These are phyloP conservation scores for Nakazawaea holstii DNA, from an alignment of 805 yeast species.

Conservation along the genomic window DNA sequence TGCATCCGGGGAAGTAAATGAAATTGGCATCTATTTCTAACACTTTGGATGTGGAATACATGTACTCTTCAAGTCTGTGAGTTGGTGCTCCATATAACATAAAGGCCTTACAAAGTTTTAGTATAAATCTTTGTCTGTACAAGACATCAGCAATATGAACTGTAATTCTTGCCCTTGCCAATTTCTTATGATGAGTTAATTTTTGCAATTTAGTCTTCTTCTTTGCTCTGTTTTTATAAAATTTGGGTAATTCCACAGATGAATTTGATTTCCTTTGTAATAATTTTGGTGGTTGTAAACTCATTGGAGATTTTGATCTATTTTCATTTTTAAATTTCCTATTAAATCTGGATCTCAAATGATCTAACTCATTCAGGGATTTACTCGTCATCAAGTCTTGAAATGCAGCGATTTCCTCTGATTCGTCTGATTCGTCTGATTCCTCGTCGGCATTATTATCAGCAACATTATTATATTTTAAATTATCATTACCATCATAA, in stretches of 20 bases:
- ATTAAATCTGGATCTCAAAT: conserved; percentile 2
- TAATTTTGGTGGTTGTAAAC: neutral
- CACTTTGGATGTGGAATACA: conserved; percentile 78
- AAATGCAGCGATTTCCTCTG: neutral
- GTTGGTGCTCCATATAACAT: conserved; percentile 90
- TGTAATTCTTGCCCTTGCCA: conserved; percentile 57
- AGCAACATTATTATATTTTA: conserved; percentile 20
- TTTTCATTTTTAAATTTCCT: conserved; percentile 2
- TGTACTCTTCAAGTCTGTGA: conserved; percentile 78
- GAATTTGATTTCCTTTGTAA: neutral
- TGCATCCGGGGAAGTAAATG: conserved; percentile 80
- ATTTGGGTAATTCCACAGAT: conserved; percentile 1
- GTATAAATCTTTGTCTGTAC: conserved; percentile 71
- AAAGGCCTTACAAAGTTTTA: conserved; percentile 70
- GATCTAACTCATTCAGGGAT: conserved; percentile 1
- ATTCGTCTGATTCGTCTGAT: neutral
- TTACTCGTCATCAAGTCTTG: neutral
- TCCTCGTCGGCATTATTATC: neutral
- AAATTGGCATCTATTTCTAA: conserved; percentile 83
- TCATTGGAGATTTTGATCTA: neutral
- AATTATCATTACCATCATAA: conserved; percentile 32
- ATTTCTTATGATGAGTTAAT: conserved; percentile 32
- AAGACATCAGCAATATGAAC: conserved; percentile 77
- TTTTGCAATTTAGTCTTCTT: neutral
- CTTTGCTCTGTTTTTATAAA: conserved; percentile 10